Conservation (phyloP, 768 basidiomycete species). For the Boletus rufocinnamomeus region DNA sequence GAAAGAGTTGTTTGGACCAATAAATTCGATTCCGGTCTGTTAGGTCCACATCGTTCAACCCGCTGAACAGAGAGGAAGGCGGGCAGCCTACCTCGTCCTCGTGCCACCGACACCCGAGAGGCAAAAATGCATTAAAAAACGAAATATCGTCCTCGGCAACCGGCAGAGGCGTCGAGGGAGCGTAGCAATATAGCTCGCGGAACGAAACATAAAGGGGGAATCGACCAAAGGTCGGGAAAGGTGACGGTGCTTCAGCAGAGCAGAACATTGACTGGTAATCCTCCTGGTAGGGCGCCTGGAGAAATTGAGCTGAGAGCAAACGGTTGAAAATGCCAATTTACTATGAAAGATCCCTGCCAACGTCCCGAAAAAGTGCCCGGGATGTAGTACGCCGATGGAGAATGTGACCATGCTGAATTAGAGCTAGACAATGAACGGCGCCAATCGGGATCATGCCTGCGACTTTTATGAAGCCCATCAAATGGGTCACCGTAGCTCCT, state of each 20-base stretch:
- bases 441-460: slow-evolving; percentile 35
- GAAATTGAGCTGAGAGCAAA: slow-evolving; percentile 4
- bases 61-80: neutral
- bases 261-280: slow-evolving; percentile 41
- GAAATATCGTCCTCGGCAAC: slow-evolving; percentile 37
- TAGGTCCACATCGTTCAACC: neutral
- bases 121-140: slow-evolving; percentile 49
- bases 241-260: slow-evolving; percentile 35
- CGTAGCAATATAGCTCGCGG: slow-evolving; percentile 49
- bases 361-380: slow-evolving; percentile 47
- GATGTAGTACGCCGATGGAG: slow-evolving; percentile 35
- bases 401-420: neutral
- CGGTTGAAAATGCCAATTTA: slow-evolving; percentile 26
- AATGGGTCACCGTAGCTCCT: slow-evolving; percentile 22
- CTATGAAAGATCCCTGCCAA: slow-evolving; percentile 54
- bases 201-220: slow-evolving; percentile 51
- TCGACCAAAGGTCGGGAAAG: slow-evolving; percentile 40
- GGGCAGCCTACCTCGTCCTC: slow-evolving; percentile 31
- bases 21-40: slow-evolving; percentile 34
- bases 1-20: slow-evolving; percentile 38
- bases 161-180: slow-evolving; percentile 37
- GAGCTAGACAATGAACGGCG: slow-evolving; percentile 23
- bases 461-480: slow-evolving; percentile 29
- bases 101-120: slow-evolving; percentile 38
- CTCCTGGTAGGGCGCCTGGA: slow-evolving; percentile 43